Evolutionary conservation across 306 rosid genomes (phyloP), one percentile per base, ranked within the genome.

Genomic region (Cucurbita maxima): DNA sequence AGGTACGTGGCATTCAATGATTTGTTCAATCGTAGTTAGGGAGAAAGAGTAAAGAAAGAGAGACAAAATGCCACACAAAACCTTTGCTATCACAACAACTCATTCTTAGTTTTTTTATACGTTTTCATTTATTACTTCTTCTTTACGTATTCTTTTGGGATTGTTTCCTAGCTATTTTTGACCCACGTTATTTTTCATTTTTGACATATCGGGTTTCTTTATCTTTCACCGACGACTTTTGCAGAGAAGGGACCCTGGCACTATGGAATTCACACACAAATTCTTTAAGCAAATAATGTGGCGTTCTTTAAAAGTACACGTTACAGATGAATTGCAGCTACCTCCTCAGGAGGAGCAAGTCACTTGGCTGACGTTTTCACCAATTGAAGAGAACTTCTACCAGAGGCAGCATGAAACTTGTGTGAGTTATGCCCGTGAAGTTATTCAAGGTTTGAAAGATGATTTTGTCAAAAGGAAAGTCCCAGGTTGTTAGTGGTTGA

Each of bases 341-440:
- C 98, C 95, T 36, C 87, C 97, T 38, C 98, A 94, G 84, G 95
- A 89, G 80, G 97, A 89, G 66, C 88, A 90, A 77, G 80, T 89
- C 66, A 82, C 97, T 77, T 94, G 92, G 96, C 97, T 94, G 76
- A 78, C 86, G 56, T 86, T 91, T 80, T 94, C 98, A 71, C 88
- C 97, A 54, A 78, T 89, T 76, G 98, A 90, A 86, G 97, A 90
- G 82, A 88, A 94, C 85, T 94, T 90, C 77, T 94, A 89, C 86
- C 95, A 88, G 87, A 87, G 97, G 88, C 98, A 89, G 86, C 98
- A 90, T 60, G 96, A 94, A 85, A 84, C 84, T 16, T 94, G 97
- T 91, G 92, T 85, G 72, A 81, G 78, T 75, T 87, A 85, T 85
- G 94, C 96, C 72, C 90, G 83, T 76, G 97, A 90, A 85, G 88